Conservation (phyloP, 2,329 filamentous ascomycete genomes). For the Fusarium algeriense region DNA sequence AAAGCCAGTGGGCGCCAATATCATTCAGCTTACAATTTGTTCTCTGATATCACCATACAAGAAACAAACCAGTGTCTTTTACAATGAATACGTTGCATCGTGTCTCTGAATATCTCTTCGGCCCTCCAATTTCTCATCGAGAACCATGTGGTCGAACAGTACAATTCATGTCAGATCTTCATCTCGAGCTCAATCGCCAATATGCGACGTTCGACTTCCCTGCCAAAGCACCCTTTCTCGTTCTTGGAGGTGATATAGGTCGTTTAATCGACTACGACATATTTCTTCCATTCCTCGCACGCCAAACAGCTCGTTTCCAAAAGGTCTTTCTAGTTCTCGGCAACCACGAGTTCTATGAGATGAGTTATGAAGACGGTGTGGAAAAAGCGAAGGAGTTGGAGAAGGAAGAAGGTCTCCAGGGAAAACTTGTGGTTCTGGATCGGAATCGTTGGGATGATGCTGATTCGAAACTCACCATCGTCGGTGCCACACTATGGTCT, state of each 20-base stretch:
- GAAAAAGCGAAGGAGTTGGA: conserved; percentile 53
- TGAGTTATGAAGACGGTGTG: conserved; percentile 55
- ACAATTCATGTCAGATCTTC: conserved; percentile 62
- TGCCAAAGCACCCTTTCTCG: conserved; percentile 56
- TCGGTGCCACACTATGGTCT: conserved; percentile 72
- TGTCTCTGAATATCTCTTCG: conserved; percentile 40
- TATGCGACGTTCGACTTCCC: conserved; percentile 58
- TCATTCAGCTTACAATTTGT: not conserved
- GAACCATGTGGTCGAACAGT: conserved; percentile 39
- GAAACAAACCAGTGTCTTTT: not conserved
- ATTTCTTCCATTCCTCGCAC: conserved; percentile 59
- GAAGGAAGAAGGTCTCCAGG: conserved; percentile 53
- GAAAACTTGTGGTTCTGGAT: conserved; percentile 60
- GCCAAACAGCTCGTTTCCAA: conserved; percentile 57
- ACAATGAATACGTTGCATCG: conserved; percentile 34
- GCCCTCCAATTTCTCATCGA: conserved; percentile 20
- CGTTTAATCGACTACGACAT: conserved; percentile 60
- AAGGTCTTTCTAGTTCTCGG: conserved; percentile 63
- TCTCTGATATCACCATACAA: not conserved
- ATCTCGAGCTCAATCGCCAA: conserved; percentile 61
- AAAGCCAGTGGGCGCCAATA: not conserved
- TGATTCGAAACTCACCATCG: conserved; percentile 59
- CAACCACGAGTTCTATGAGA: conserved; percentile 67
- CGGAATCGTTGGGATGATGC: conserved; percentile 55
- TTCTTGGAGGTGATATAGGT: conserved; percentile 65